Base-by-base conservation (phyloP, 2,329 filamentous ascomycete species). In the Tolypocladium tundrense region DNA sequence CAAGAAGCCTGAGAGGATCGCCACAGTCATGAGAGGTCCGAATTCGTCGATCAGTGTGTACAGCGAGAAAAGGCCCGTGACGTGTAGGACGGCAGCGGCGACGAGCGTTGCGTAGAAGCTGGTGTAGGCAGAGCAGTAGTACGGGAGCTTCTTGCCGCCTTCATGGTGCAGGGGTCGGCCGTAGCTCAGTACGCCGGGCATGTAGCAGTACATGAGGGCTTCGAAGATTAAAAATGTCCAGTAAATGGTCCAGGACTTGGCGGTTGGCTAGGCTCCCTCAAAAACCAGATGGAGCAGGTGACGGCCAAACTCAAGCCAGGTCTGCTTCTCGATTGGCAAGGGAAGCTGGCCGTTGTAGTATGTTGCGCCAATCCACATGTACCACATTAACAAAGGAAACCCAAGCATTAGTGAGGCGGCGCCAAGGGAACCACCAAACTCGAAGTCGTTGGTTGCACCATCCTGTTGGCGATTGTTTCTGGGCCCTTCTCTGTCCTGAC, bases 351-450 rank as follows among this genome's bases (percentile, higher is more conserved):
- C 92, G 69, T 91, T 78, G 75, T 97, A 97, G 76, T 93, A 96
- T 54, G 86, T 91, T 42, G 92, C 88, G 55, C 93, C 93, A 72
- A 96, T 87, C 91, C 91, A 97, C 92, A 97, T 96, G 77, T 96
- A 97, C 82, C 90, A 97, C 92, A 97, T 97, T 66, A 97, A 81
- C 42, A 86, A 60, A 21, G 93, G 93, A 73, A 97, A 97, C 48
- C 87, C 85, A 60, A 91, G 81, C 90, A 97, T 97, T 83, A 96
- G 90, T 63, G 83, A 78, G n/a, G 81, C 75, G 48, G 91, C 87
- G 56, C 93, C 92, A 21, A 81, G 70, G 4, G 89, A 85, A 58
- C 93, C 93, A 62, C 92, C 92, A 70, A 97, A 97, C 70, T 97
- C 94, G 66, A 82, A 81, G 60, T 81, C 75, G 59, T 80, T 83